Conservation (phyloP, 345 rosid species). For the Triadica sebifera region DNA sequence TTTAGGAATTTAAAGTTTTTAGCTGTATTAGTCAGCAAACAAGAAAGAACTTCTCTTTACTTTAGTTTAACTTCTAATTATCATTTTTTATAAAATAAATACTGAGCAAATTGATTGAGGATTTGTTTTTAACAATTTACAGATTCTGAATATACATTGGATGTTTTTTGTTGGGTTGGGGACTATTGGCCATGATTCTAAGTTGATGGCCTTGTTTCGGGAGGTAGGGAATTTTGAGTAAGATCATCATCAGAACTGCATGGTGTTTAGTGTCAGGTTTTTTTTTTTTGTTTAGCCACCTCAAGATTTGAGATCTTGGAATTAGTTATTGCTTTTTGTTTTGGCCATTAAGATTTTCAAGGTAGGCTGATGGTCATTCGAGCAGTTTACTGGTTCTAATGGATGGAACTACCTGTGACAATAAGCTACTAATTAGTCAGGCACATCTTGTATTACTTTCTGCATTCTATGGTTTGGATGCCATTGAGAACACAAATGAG, state of each 20-base stretch:
- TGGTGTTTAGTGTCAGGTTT: neutral
- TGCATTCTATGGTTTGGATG: neutral
- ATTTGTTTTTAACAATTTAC: neutral
- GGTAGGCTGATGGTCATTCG: neutral
- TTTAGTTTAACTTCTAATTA: neutral
- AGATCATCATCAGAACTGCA: neutral
- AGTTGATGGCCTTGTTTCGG: neutral
- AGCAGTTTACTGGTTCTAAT: neutral
- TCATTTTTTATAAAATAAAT: neutral
- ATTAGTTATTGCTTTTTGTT: constrained; percentile 3
- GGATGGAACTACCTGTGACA: neutral
- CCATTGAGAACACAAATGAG: constrained; percentile 1
- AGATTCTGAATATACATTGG: neutral
- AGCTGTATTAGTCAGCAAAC: neutral
- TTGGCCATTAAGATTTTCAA: neutral
- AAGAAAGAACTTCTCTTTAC: neutral
- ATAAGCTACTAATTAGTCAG: neutral
- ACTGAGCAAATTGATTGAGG: neutral
- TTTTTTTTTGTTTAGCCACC: neutral
- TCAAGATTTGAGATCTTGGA: neutral
- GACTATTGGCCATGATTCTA: neutral
- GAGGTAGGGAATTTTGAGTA: neutral
- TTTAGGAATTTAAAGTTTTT: constrained; percentile 1
- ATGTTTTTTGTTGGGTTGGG: neutral
- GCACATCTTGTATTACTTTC: neutral